These are phyloP conservation scores for Rhynchosporium graminicola DNA, from an alignment of 2,329 filamentous ascomycete genomes.

Conservation along the genomic window DNA sequence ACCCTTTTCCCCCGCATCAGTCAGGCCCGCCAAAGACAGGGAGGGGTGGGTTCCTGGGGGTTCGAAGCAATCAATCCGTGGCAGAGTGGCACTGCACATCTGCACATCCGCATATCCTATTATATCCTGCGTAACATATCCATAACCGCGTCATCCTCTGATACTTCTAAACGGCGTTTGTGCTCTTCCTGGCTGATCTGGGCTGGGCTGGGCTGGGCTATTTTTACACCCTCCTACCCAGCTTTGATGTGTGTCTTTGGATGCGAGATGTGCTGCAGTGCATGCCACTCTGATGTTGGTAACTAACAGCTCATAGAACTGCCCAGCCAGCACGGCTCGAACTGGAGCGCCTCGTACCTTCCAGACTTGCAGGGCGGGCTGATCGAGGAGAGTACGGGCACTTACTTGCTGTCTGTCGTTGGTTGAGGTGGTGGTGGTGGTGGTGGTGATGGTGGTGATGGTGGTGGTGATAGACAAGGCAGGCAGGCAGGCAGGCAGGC, in stretches of 20 bases:
- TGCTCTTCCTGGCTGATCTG: slow-evolving; percentile 17
- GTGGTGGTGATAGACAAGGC: slow-evolving; percentile 9
- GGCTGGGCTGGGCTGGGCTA: too few relatives aligned
- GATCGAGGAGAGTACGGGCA: too few relatives aligned
- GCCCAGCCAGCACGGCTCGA: not conserved
- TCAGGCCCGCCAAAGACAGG: slow-evolving; percentile 16
- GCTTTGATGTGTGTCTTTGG: not conserved
- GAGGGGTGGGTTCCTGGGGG: slow-evolving; percentile 1
- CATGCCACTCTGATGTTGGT: slow-evolving; percentile 15
- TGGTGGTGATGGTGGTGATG: not conserved
- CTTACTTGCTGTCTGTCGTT: too few relatives aligned
- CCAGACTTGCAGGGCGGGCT: slow-evolving; percentile 2
- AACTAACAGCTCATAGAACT: slow-evolving; percentile 7
- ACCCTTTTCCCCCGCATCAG: slow-evolving; percentile 23
- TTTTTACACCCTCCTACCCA: too few relatives aligned
- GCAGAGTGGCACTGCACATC: not conserved
- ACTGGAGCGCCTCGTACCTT: slow-evolving; percentile 21
- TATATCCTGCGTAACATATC: not conserved
- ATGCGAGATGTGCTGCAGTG: slow-evolving; percentile 13
- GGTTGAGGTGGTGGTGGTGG: too few relatives aligned
- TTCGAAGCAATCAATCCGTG: slow-evolving; percentile 1
- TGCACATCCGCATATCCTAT: not conserved
- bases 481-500: not conserved
- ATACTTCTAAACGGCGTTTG: slow-evolving; percentile 14
- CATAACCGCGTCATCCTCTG: slow-evolving; percentile 18